Conservation (phyloP, 495 filamentous ascomycete species). For the Penicillium cosmopolitanum region DNA sequence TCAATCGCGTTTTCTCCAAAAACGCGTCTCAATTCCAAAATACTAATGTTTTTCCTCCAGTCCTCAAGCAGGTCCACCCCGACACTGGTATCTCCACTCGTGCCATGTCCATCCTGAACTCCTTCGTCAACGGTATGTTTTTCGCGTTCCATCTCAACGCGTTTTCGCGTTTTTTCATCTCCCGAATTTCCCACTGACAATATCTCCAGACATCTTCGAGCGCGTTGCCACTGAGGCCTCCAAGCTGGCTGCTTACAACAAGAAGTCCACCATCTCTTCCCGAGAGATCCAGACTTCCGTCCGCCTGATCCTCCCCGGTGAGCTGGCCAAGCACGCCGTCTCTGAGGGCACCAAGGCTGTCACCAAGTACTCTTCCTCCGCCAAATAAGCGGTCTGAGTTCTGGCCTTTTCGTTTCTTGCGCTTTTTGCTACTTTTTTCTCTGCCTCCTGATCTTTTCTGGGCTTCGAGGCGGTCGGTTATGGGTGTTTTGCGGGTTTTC, state of each 20-base stretch:
- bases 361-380: conserved; percentile 99
- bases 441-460: conserved; percentile 61
- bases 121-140: conserved; percentile 94
- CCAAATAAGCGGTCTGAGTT: conserved; percentile 75
- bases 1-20: conserved; percentile 4
- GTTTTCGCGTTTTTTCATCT: conserved; percentile 6
- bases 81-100: conserved; percentile 99
- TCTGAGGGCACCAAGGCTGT: conserved; percentile 99
- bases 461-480: conserved; percentile 64
- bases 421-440: conserved; percentile 46
- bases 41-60: conserved; percentile 54
- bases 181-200: background rate
- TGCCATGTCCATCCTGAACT: conserved; percentile 99
- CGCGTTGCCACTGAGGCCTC: conserved; percentile 98
- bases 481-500: conserved; percentile 71
- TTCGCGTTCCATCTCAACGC: conserved; percentile 1
- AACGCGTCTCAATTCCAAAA: background rate
- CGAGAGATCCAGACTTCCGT: conserved; percentile 99
- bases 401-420: conserved; percentile 46
- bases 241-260: conserved; percentile 99
- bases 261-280: conserved; percentile 99
- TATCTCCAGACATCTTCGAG: conserved; percentile 88
- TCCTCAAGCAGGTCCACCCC: conserved; percentile 99
- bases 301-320: conserved; percentile 94
- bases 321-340: conserved; percentile 98